A percentile compares a stretch with the other conserved stretches of the same genome.
Conservation (phyloP, 306 rosid species). For the Rosa multiflora region DNA sequence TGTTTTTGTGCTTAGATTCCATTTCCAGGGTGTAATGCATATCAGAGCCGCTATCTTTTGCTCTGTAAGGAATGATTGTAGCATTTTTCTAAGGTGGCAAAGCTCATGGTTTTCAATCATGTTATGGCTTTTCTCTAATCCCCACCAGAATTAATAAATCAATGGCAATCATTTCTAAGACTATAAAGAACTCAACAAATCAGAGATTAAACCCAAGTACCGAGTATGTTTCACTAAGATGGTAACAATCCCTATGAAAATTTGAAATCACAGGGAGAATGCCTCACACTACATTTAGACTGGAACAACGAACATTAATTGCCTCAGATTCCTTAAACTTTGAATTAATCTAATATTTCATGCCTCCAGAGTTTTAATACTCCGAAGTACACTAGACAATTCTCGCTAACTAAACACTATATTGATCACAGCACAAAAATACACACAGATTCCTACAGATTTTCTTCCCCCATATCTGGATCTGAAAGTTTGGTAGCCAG, state of each 20-base stretch:
- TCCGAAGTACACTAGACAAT: background rate
- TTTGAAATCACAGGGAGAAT: background rate
- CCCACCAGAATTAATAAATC: background rate
- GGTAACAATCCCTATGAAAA: background rate
- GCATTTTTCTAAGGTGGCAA: constrained; percentile 1
- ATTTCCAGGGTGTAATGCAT: constrained; percentile 8
- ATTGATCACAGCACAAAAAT: background rate
- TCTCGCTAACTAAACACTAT: background rate
- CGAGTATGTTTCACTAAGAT: background rate
- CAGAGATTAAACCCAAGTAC: background rate
- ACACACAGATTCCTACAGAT: background rate
- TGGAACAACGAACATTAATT: background rate
- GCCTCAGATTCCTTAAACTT: background rate
- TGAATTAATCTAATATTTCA: background rate
- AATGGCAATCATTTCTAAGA: constrained; percentile 1
- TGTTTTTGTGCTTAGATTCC: background rate
- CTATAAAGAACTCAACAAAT: background rate
- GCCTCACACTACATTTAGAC: background rate
- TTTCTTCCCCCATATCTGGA: background rate
- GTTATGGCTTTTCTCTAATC: background rate
- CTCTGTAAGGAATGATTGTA: background rate
- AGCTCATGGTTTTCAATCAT: constrained; percentile 9
- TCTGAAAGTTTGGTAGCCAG: constrained; percentile 4
- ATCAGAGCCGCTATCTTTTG: background rate
- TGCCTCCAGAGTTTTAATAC: too few relatives aligned